A percentile compares a stretch with the other conserved stretches of the same genome.
phyloP scores from a whole-genome alignment of 176 grass and related monocot genomes.

The Carex myosuroides region DNA sequence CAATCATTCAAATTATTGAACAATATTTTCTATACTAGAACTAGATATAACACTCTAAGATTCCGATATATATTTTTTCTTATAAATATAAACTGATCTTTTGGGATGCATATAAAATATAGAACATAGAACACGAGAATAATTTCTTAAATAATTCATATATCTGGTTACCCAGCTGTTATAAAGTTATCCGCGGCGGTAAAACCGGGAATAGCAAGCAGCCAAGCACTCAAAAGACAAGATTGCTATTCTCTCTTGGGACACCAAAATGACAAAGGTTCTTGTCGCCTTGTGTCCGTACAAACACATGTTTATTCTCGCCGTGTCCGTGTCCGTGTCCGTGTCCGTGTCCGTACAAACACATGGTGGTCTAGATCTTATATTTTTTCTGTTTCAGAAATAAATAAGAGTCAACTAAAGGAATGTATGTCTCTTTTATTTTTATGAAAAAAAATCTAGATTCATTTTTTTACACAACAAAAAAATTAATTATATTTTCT shows the following conservation, averaged over 20 bases:
- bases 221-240: neutral
- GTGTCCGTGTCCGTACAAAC: neutral
- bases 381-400: neutral
- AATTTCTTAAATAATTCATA: no score
- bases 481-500: no score
- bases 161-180: neutral
- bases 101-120: no score
- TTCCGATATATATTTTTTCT: no score
- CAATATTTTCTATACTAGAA: no score
- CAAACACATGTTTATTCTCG: neutral
- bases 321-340: neutral
- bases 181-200: neutral
- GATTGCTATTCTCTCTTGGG: neutral
- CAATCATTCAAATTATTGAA: no score
- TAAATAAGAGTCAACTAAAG: neutral
- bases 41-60: no score
- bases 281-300: conserved; percentile 10
- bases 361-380: neutral
- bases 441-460: no score
- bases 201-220: neutral
- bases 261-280: neutral
- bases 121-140: no score
- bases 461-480: no score
- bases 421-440: neutral
- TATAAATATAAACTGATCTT: no score